Percentiles rank a stretch among this genome's conserved stretches.
phyloP scores from a whole-genome alignment of 2,329 filamentous ascomycete species.

The Ceratocystiopsis minuta region DNA sequence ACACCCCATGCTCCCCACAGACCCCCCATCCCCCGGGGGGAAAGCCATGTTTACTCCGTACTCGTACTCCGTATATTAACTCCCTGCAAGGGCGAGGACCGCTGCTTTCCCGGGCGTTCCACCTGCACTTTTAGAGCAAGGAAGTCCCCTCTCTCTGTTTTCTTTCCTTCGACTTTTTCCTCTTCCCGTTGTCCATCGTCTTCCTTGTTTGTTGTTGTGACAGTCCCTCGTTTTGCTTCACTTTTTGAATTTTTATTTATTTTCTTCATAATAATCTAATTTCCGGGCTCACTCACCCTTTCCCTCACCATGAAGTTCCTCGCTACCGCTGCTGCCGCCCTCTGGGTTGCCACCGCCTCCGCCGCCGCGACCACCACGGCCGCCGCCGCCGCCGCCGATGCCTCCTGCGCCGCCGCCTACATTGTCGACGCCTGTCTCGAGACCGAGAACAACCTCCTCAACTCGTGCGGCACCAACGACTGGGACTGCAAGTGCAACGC shows the following conservation, averaged over 20 bases:
- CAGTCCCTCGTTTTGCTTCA: neutral
- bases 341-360: neutral
- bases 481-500: slow-evolving; percentile 29
- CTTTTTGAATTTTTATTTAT: neutral
- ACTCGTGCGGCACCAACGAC: slow-evolving; percentile 21
- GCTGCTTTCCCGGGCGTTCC: too few species aligned
- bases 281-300: neutral
- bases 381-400: slow-evolving; percentile 2
- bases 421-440: slow-evolving; percentile 10
- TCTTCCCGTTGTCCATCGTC: neutral
- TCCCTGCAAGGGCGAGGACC: too few species aligned
- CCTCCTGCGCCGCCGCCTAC: slow-evolving; percentile 8
- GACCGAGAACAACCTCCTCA: slow-evolving; percentile 20
- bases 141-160: too few species aligned
- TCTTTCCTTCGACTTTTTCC: too few species aligned
- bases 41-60: neutral
- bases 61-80: too few species aligned
- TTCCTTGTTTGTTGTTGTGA: neutral
- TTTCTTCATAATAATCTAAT: neutral
- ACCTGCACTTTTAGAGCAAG: too few species aligned
- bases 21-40: too few species aligned
- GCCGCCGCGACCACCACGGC: slow-evolving; percentile 4
- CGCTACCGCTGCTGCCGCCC: neutral
- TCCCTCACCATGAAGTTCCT: slow-evolving; percentile 5
- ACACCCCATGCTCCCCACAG: too few species aligned